Evolutionary conservation across 495 filamentous ascomycete genomes (phyloP), one percentile per base, ranked within the genome.

Genomic region (Entonaema liquescens): DNA sequence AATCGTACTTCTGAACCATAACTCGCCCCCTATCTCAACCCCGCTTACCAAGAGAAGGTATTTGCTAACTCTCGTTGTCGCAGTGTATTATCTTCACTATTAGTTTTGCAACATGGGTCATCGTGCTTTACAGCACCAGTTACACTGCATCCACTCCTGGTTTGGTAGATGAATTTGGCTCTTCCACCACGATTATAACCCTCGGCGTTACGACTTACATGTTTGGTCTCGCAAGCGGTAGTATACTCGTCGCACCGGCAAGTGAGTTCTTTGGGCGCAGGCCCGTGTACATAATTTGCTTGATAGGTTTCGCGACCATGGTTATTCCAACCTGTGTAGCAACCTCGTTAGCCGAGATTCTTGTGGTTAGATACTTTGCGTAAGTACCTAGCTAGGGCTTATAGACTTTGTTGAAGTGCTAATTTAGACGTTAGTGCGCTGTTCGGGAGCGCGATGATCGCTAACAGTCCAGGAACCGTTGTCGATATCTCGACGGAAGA

Each of bases 61-160:
- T 13, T 13, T 21, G 9, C 5, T 47, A 23, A 47, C 42, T 47
- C 42, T 47, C 3, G 19, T 47, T 11, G 23, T 23, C 21, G 12
- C 7, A 47, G 36, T 83, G 89, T 80, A 83, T 86, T 5, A 82
- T 95, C 19, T 76, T 82, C 19, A 79, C 86, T 59, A 87, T 96
- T 33, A 91, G 90, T 23, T 94, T 87, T 79, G 86, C 90, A 40
- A 93, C 91, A 5, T 88, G 91, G 76, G 83, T 89, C 12, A 87
- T 94, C 72, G 91, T 97, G 25, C 80, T 97, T n/a, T 95, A 95
- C 77, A 92, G 89, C 13, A 97, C 94, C 2, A 91, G 89, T 62
- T 97, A 94, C 78, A 92, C 92, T 15, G 87, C 90, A 0, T 89
- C 87, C 31, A 85, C 88, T 23, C 82, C 87, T 0, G 87, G 89